Evolutionary conservation across 179 eudicot genomes (phyloP).

Genomic region (Corrigiola litoralis): DNA sequence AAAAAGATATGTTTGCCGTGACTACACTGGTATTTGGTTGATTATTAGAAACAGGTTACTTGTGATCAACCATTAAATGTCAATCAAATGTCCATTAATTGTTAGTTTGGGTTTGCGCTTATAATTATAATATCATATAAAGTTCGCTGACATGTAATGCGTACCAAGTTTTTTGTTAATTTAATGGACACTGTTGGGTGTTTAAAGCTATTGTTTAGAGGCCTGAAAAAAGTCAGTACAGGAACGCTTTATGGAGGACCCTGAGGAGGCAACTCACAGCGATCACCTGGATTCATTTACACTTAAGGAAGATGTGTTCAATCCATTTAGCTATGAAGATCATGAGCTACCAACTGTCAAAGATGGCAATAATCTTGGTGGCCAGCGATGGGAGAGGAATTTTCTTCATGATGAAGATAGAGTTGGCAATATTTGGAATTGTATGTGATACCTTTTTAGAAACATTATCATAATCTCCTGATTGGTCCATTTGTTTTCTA

Average conservation of each 20-base stretch:
- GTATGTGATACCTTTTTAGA: constrained; percentile 26
- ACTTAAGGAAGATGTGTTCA: constrained; percentile 22
- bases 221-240: neutral
- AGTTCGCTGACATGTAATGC: neutral
- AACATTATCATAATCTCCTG: neutral
- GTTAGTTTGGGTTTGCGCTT: neutral
- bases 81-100: neutral
- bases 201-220: constrained; percentile 7
- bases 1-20: neutral
- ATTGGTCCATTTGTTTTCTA: neutral
- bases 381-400: constrained; percentile 18
- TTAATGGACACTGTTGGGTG: neutral
- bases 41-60: no score
- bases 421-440: constrained; percentile 36
- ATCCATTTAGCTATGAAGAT: constrained; percentile 22
- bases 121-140: neutral
- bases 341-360: constrained; percentile 20
- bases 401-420: constrained; percentile 36
- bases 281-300: constrained; percentile 31
- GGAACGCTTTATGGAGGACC: constrained; percentile 35
- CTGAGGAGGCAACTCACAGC: constrained; percentile 25
- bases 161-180: neutral
- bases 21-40: neutral
- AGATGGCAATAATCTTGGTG: constrained; percentile 17
- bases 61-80: neutral